A percentile compares a stretch with the other conserved stretches of the same genome.
Evolutionary conservation across 306 rosid genomes (phyloP).

Genomic region (Quercus glauca): DNA sequence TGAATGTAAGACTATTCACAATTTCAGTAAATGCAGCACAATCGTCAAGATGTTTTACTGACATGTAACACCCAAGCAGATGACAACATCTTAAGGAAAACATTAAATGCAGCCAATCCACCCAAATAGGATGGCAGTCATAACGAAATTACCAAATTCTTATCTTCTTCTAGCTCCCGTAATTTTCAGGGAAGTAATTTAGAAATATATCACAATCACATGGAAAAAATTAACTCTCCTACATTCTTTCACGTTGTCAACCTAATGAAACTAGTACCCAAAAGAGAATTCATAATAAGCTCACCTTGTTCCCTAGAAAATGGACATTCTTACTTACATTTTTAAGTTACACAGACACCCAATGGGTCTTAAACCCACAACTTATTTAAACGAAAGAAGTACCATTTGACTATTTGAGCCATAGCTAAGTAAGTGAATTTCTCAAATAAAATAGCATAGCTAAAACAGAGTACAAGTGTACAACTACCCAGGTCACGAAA

Average conservation of each 20-base stretch:
- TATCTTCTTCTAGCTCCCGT: neutral
- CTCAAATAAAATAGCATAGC: neutral
- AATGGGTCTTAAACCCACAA: neutral
- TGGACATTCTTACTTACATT: neutral
- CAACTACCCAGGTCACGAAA: neutral
- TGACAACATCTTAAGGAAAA: neutral
- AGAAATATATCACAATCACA: neutral
- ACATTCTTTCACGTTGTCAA: neutral
- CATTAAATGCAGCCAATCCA: neutral
- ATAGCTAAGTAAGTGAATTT: neutral
- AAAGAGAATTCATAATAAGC: neutral
- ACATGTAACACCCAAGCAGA: neutral
- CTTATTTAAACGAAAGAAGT: neutral
- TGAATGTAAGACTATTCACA: neutral
- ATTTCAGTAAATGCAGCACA: neutral
- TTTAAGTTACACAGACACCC: neutral
- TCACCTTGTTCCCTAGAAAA: neutral
- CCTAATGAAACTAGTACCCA: neutral
- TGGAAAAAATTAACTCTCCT: neutral
- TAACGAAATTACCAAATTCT: neutral
- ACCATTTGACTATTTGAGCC: neutral
- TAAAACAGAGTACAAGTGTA: conserved; percentile 1
- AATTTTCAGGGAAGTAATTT: neutral
- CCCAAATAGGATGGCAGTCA: neutral
- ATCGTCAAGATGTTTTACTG: neutral